Evolutionary conservation across 2,329 filamentous ascomycete genomes (phyloP), one percentile per base, ranked within the genome.

Genomic region (Penicillium hordei): DNA sequence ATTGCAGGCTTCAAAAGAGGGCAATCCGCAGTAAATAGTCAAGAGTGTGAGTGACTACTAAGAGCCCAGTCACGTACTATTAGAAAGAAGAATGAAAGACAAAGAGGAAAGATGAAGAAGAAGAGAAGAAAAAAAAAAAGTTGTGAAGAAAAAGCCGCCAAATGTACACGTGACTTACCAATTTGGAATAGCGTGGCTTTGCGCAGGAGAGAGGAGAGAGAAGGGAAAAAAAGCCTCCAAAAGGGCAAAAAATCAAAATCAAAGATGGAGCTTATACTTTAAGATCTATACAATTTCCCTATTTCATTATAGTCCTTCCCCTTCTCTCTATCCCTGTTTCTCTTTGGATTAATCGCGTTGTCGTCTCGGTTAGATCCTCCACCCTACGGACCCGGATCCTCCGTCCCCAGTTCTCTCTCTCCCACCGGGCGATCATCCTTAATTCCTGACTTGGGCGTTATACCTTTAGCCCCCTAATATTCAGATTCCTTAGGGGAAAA

Each of bases 371-470:
- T 63, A 63, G 61, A 59, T 63, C 62, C 63, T 63, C 60, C 59
- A 65, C 60, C 46, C 52, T 52, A 66, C 65, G 62, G 65, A 63
- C 57, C 62, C 66, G 65, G 66, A 67, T 61, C 59, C 62, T 66
- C 61, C 64, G 63, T 65, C 62, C 61, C 61, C 63, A 65, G 59
- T 66, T 64, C 60, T 51, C 61, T 67, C 61, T 64, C 62, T 67
- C 59, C 62, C 58, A 65, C 60, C 58, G 52, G 61, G 58, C 57
- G 64, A 63, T 62, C 60, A 60, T 63, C 60, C 59, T 66, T 59
- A 61, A 48, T 63, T 60, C 56, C 50, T 61, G 55, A 58, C 60
- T 48, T 61, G 64, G 66, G 64, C 58, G 58, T 58, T 64, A 65
- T 42, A 51, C 54, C 55, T 44, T 51, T 48, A 39, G 38, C 51